These are phyloP conservation scores for Lachancea cidri DNA, from an alignment of 805 yeast species.

Conservation along the genomic window DNA sequence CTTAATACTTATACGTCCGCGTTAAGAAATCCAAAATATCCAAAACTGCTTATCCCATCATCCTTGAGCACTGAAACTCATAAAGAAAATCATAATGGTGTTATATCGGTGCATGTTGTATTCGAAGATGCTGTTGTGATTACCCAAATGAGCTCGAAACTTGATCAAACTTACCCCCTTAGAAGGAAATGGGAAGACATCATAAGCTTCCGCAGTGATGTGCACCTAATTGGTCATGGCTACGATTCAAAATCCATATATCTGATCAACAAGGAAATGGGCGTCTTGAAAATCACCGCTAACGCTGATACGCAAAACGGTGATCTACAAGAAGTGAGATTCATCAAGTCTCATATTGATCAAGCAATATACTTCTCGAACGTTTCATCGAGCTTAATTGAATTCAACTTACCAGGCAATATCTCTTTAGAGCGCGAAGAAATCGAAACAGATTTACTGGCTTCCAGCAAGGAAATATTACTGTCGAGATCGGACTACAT, in stretches of 20 bases:
- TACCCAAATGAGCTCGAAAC: slow-evolving; percentile 48
- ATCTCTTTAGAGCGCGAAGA: slow-evolving; percentile 41
- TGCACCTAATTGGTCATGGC: slow-evolving; percentile 56
- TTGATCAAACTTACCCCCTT: slow-evolving; percentile 31
- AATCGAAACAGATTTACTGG: slow-evolving; percentile 46
- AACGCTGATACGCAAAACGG: slow-evolving; percentile 20
- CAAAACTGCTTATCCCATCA: slow-evolving; percentile 50
- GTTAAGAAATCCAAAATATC: slow-evolving; percentile 30
- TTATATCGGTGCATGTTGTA: slow-evolving; percentile 50
- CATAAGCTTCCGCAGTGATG: slow-evolving; percentile 49
- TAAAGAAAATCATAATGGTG: slow-evolving; percentile 11
- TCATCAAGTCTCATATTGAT: slow-evolving; percentile 69
- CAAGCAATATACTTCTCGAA: slow-evolving; percentile 72
- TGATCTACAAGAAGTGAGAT: slow-evolving; percentile 23
- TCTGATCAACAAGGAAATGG: slow-evolving; percentile 49
- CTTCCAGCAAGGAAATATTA: slow-evolving; percentile 52
- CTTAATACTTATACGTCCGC: slow-evolving; percentile 44
- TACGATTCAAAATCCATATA: slow-evolving; percentile 45
- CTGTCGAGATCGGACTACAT: slow-evolving; percentile 51
- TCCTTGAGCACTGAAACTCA: slow-evolving; percentile 39
- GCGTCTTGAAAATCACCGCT: slow-evolving; percentile 54
- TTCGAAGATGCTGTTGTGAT: slow-evolving; percentile 58
- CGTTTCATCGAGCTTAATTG: slow-evolving; percentile 36
- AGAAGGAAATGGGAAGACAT: slow-evolving; percentile 76
- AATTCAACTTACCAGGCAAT: slow-evolving; percentile 42